phyloP scores from a whole-genome alignment of 805 yeast genomes.

The Cyberlindnera americana region DNA sequence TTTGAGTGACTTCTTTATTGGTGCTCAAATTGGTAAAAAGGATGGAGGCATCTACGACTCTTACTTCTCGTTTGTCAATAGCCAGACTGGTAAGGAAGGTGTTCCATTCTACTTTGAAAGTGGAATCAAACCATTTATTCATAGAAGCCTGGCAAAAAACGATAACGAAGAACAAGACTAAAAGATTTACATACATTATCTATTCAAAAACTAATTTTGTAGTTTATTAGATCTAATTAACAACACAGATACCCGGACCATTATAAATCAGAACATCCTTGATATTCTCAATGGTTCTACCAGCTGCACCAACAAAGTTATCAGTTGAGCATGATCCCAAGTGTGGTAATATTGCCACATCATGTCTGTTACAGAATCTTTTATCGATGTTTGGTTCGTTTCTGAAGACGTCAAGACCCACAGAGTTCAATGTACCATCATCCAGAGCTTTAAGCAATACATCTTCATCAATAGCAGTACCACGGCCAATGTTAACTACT shows the following conservation, averaged over 20 bases:
- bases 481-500: conserved; percentile 73
- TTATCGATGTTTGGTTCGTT: conserved; percentile 55
- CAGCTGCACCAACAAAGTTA: conserved; percentile 49
- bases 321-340: conserved; percentile 64
- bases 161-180: conserved; percentile 20
- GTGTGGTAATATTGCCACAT: conserved; percentile 70
- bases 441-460: conserved; percentile 58
- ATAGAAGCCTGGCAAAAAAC: conserved; percentile 17
- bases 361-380: conserved; percentile 51
- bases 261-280: conserved; percentile 20
- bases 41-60: conserved; percentile 81
- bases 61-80: conserved; percentile 58
- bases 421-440: conserved; percentile 57
- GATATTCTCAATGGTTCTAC: conserved; percentile 53
- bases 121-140: conserved; percentile 22
- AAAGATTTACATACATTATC: background rate
- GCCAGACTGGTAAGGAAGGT: conserved; percentile 48
- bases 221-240: conserved; percentile 8
- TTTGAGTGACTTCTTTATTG: conserved; percentile 71
- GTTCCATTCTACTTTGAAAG: conserved; percentile 43
- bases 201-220: background rate
- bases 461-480: conserved; percentile 58
- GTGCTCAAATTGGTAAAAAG: conserved; percentile 77
- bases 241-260: conserved; percentile 16
- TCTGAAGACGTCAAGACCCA: conserved; percentile 69